Evolutionary conservation across 2,329 filamentous ascomycete species (phyloP).

Genomic region (Paecilomyces sp.): DNA sequence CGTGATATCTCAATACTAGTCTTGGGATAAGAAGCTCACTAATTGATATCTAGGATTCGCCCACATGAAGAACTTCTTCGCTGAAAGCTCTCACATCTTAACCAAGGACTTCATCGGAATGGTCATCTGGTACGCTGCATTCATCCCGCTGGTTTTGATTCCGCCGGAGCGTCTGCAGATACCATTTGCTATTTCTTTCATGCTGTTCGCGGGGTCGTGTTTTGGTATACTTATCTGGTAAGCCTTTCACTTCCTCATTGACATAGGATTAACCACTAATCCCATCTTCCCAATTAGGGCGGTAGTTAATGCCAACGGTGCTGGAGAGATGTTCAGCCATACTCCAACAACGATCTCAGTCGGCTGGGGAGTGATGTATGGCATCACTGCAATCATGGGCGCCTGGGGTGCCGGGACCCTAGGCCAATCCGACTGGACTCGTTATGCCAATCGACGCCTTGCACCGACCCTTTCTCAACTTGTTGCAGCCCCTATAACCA

Average conservation of each 20-base stretch:
- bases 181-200: constrained; percentile 15
- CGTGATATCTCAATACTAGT: background rate
- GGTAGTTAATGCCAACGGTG: constrained; percentile 11
- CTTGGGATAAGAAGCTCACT: background rate
- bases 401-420: constrained; percentile 17
- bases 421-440: constrained; percentile 19
- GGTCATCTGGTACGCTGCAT: constrained; percentile 15
- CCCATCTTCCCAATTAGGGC: constrained; percentile 3
- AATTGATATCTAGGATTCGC: constrained; percentile 4
- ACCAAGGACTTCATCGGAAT: constrained; percentile 19
- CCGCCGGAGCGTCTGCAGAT: constrained; percentile 14
- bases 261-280: background rate
- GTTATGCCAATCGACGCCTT: constrained; percentile 16
- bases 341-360: constrained; percentile 7
- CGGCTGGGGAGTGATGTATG: constrained; percentile 17
- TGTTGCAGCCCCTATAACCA: constrained; percentile 17
- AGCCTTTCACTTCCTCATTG: background rate
- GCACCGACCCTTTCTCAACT: constrained; percentile 17
- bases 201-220: constrained; percentile 12
- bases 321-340: constrained; percentile 12
- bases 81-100: constrained; percentile 13
- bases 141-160: constrained; percentile 13
- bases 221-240: constrained; percentile 13
- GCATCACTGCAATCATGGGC: constrained; percentile 17
- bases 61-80: constrained; percentile 17